Evolutionary conservation across 306 rosid genomes (phyloP).

Genomic region (Lotus japonicus): DNA sequence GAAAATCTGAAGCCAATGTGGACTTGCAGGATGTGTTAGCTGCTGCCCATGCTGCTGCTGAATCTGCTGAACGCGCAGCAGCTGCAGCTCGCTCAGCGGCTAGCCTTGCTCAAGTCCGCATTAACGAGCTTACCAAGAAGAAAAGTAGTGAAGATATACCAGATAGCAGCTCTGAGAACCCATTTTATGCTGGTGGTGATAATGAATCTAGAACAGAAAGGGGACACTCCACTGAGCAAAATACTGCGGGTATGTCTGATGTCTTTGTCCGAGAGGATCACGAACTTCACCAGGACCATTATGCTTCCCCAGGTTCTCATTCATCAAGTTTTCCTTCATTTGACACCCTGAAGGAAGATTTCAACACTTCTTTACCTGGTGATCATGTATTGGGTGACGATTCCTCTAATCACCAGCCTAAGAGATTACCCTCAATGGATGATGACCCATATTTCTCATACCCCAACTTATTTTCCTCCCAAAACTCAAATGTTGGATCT

Average conservation of each 20-base stretch:
- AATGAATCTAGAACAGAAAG: conserved; percentile 23
- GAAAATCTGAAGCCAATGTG: conserved; percentile 38
- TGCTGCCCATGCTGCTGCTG: conserved; percentile 95
- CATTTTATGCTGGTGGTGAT: conserved; percentile 38
- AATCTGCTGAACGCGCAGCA: conserved; percentile 86
- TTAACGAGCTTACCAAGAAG: conserved; percentile 58
- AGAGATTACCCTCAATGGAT: conserved; percentile 71
- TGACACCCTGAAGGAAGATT: conserved; percentile 37
- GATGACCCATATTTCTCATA: conserved; percentile 71
- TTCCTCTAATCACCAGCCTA: conserved; percentile 42
- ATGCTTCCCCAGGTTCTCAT: conserved; percentile 29
- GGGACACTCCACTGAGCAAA: conserved; percentile 21
- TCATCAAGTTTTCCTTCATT: too few species aligned
- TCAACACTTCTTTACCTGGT: conserved; percentile 30
- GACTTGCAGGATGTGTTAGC: conserved; percentile 84
- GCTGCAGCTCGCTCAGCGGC: conserved; percentile 91
- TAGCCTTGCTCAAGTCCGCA: conserved; percentile 75
- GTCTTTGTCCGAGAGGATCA: conserved; percentile 2
- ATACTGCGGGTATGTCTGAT: conserved; percentile 20
- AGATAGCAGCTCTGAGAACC: conserved; percentile 48
- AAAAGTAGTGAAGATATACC: conserved; percentile 36
- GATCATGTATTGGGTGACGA: conserved; percentile 27
- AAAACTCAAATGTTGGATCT: conserved; percentile 46
- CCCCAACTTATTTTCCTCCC: conserved; percentile 70
- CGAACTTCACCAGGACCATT: conserved; percentile 30